A percentile compares a stretch with the other conserved stretches of the same genome.
Evolutionary conservation across 176 grass and related monocot species (phyloP).

Genomic region (Aegilops tauschii): DNA sequence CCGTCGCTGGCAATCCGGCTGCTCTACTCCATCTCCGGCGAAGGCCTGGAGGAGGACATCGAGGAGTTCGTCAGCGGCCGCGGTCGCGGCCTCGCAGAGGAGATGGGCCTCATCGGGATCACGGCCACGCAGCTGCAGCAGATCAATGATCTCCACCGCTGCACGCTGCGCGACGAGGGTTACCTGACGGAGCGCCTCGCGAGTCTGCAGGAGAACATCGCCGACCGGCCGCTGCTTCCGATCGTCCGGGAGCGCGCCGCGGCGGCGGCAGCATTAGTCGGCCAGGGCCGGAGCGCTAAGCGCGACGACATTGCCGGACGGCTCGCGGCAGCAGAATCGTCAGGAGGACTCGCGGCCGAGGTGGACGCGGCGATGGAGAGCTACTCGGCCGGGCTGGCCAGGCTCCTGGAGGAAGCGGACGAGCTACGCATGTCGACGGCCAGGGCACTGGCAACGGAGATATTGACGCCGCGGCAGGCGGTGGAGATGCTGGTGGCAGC

Average conservation of each 20-base stretch:
- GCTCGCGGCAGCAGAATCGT: background rate
- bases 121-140: conserved; percentile 45
- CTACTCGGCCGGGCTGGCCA: conserved; percentile 33
- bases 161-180: conserved; percentile 52
- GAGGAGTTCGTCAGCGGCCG: conserved; percentile 23
- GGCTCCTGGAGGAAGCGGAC: conserved; percentile 60
- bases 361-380: conserved; percentile 47
- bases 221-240: conserved; percentile 66
- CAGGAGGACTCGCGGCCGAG: conserved; percentile 8
- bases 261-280: background rate
- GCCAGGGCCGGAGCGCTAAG: background rate
- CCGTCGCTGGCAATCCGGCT: conserved; percentile 66
- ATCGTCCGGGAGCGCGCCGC: conserved; percentile 21
- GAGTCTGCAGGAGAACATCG: conserved; percentile 64
- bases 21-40: conserved; percentile 59
- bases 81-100: background rate
- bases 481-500: conserved; percentile 53
- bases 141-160: conserved; percentile 58
- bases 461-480: conserved; percentile 60
- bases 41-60: conserved; percentile 55
- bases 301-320: background rate
- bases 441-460: conserved; percentile 36
- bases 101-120: conserved; percentile 31
- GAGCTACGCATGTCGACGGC: conserved; percentile 46
- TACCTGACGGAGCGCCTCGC: conserved; percentile 42